Percentiles rank a stretch among this genome's conserved stretches.
Evolutionary conservation across 2,329 filamentous ascomycete species (phyloP).

Genomic region (Xylariaceae sp.): DNA sequence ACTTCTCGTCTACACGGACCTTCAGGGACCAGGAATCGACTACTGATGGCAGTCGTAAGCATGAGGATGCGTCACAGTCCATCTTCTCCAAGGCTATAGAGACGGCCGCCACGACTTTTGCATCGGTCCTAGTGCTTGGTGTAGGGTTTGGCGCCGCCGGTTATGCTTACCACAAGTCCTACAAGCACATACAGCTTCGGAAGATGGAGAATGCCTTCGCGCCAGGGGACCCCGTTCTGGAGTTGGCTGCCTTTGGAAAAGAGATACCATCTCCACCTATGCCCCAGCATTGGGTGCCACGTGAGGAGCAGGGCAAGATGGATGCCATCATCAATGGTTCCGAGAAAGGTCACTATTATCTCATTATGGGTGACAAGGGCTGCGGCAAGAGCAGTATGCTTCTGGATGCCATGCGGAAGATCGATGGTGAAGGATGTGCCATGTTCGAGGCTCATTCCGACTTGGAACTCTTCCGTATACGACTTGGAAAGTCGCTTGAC

Average conservation of each 20-base stretch:
- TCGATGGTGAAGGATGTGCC: constrained; percentile 84
- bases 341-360: constrained; percentile 81
- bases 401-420: constrained; percentile 90
- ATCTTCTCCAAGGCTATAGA: constrained; percentile 71
- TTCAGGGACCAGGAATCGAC: constrained; percentile 10
- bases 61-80: constrained; percentile 36
- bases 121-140: constrained; percentile 75
- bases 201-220: constrained; percentile 94
- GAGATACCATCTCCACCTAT: constrained; percentile 54
- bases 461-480: constrained; percentile 90
- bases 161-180: constrained; percentile 79
- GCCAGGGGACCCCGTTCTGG: constrained; percentile 88
- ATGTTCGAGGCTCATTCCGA: constrained; percentile 98
- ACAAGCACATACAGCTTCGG: constrained; percentile 87
- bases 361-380: constrained; percentile 93
- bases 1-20: constrained; percentile 22
- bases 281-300: constrained; percentile 76
- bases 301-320: constrained; percentile 81
- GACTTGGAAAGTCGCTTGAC: constrained; percentile 90
- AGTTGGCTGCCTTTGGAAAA: constrained; percentile 72
- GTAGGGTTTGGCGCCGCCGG: constrained; percentile 69
- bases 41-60: constrained; percentile 4
- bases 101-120: constrained; percentile 75
- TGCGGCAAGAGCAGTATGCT: constrained; percentile 98
- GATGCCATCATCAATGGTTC: constrained; percentile 81